These are phyloP conservation scores for Paramecium octaurelia DNA, from an alignment of 73 alveolate genomes.

Conservation along the genomic window DNA sequence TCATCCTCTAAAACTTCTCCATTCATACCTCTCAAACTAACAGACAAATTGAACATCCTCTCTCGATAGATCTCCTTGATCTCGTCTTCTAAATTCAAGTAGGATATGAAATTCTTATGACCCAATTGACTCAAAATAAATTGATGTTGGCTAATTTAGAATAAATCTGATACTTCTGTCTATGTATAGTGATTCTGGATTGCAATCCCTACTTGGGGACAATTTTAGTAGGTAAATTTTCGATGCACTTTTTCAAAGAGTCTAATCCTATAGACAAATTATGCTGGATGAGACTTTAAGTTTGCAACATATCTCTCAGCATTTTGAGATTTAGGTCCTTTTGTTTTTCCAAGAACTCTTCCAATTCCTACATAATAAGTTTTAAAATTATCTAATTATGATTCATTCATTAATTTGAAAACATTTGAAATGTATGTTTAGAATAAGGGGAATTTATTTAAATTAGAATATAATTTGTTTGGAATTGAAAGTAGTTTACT, in stretches of 20 bases:
- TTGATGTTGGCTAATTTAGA: background rate
- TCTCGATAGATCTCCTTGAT: background rate
- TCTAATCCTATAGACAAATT: background rate
- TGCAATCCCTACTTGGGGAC: background rate
- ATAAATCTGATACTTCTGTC: background rate
- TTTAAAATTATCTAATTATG: background rate
- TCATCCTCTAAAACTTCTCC: background rate
- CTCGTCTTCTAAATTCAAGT: background rate
- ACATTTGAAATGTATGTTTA: background rate
- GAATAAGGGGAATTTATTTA: background rate
- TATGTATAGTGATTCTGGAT: background rate
- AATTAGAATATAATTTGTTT: background rate
- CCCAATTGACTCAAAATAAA: background rate
- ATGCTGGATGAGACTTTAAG: background rate
- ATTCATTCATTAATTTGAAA: background rate
- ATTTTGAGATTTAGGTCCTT: slow-evolving; percentile 2
- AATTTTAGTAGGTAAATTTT: background rate
- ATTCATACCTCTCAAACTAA: background rate
- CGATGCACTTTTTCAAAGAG: background rate
- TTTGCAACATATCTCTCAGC: background rate
- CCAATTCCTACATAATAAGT: slow-evolving; percentile 13
- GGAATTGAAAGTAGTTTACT: background rate
- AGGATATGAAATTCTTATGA: background rate
- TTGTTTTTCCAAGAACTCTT: slow-evolving; percentile 20
- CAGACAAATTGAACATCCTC: background rate